Evolutionary conservation across 495 filamentous ascomycete species (phyloP), one percentile per base, ranked within the genome.

Genomic region (Jackrogersella minutella): DNA sequence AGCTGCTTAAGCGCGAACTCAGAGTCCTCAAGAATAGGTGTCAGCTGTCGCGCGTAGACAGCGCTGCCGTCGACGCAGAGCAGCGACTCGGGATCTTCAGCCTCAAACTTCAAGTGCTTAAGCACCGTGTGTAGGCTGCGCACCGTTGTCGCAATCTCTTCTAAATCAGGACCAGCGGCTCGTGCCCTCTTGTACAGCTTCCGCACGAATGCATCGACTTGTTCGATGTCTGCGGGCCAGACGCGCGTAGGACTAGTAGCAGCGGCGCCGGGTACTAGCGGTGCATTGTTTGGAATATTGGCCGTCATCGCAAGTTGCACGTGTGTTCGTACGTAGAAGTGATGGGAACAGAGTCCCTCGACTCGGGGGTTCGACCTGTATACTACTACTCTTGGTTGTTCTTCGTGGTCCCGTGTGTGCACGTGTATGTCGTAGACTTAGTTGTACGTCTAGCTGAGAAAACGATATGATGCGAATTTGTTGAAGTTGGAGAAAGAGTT

Each of bases 1-100:
- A 82, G 74, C 62, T 85, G 76, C 61, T 78, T 78, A 16, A 86
- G 76, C 10, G 76, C 73, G 33, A 79, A 78, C 61, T 82, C 79
- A 55, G 78, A 79, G 59, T 84, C 82, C 53, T 83, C 78, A 44
- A 82, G 69, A 52, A 84, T 79, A 2, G 77, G 73, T 0, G 64
- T 70, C 26, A 86, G 69, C 58, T 80, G 72, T n/a, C 78, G 72
- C 13, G 70, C 57, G 57, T 81, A 85, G 46, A 78, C 73, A 6
- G 57, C 62, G 34, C 57, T 73, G 17, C 49, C 60, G 52, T 77
- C 73, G 40, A 47, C 58, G 63, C 77, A 81, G 9, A 86, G 74
- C 21, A 78, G 76, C 21, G 82, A 84, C 41, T 80, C 82, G 9
- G 78, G 72, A 47, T 83, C 81, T 58, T 80, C 76, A 53, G 75